A percentile compares a stretch with the other conserved stretches of the same genome.
These are phyloP conservation scores for Globisporangium orthogonon DNA, from an alignment of 352 stramenopile genomes.

Conservation along the genomic window DNA sequence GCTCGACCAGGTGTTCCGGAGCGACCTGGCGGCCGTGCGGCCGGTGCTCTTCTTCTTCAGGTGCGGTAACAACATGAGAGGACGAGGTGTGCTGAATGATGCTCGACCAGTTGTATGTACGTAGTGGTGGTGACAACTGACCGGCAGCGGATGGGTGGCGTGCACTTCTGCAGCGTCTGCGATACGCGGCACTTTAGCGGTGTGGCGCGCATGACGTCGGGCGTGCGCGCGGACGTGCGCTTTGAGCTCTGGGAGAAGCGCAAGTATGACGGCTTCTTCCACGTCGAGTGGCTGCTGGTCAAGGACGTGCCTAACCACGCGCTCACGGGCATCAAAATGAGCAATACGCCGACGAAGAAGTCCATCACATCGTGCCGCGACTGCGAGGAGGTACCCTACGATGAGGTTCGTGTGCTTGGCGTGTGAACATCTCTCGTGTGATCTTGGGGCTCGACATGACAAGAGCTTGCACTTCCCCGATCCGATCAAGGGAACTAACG, in stretches of 20 bases:
- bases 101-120: neutral
- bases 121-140: neutral
- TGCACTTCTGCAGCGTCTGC: slow-evolving; percentile 44
- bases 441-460: neutral
- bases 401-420: slow-evolving; percentile 33
- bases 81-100: too few species aligned
- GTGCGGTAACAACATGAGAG: slow-evolving; percentile 12
- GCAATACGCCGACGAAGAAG: slow-evolving; percentile 72
- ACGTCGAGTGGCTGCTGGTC: slow-evolving; percentile 75
- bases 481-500: neutral
- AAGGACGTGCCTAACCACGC: slow-evolving; percentile 81
- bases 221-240: slow-evolving; percentile 30
- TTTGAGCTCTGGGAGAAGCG: slow-evolving; percentile 79
- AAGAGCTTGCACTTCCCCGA: too few species aligned
- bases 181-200: slow-evolving; percentile 71
- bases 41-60: slow-evolving; percentile 80
- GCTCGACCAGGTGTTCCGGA: slow-evolving; percentile 65
- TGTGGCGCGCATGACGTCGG: slow-evolving; percentile 74
- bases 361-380: slow-evolving; percentile 74
- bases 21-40: slow-evolving; percentile 53
- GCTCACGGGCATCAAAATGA: slow-evolving; percentile 75
- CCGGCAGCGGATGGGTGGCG: neutral
- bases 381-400: slow-evolving; percentile 70
- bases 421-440: neutral
- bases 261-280: slow-evolving; percentile 80